Percentiles rank a stretch among this genome's conserved stretches.
phyloP scores from a whole-genome alignment of 106 monocot species.

The Allium sativum region DNA sequence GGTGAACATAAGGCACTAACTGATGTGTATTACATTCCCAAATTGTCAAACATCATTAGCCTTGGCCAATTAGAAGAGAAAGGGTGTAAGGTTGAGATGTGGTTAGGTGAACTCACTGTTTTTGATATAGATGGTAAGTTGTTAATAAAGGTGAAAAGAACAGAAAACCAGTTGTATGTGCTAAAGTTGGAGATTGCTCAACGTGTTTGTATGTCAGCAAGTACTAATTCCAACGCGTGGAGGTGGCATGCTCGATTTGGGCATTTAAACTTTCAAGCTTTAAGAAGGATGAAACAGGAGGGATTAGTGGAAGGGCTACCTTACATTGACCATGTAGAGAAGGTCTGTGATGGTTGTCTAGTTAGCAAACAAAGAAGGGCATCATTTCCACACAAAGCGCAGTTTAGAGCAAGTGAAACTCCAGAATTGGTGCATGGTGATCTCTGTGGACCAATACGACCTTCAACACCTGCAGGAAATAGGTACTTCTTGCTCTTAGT shows the following conservation, averaged over 20 bases:
- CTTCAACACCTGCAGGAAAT: neutral
- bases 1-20: neutral
- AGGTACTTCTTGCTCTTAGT: too few species aligned
- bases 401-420: neutral
- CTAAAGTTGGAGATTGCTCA: neutral
- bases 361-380: neutral
- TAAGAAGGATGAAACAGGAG: neutral
- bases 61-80: neutral
- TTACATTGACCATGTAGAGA: neutral
- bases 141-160: neutral
- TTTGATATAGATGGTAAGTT: neutral
- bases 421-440: constrained; percentile 8
- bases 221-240: neutral
- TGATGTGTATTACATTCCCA: neutral
- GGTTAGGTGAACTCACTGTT: neutral
- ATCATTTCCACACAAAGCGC: neutral
- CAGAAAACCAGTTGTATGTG: neutral
- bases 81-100: neutral
- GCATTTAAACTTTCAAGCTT: constrained; percentile 3
- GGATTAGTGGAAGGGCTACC: neutral
- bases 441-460: constrained; percentile 10
- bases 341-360: neutral
- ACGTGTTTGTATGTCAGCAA: neutral
- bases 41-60: neutral
- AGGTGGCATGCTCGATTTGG: constrained; percentile 5